A percentile compares a stretch with the other conserved stretches of the same genome.
These are phyloP conservation scores for Bonia amplexicaulis DNA, from an alignment of 176 grass and related monocot species.

Conservation along the genomic window DNA sequence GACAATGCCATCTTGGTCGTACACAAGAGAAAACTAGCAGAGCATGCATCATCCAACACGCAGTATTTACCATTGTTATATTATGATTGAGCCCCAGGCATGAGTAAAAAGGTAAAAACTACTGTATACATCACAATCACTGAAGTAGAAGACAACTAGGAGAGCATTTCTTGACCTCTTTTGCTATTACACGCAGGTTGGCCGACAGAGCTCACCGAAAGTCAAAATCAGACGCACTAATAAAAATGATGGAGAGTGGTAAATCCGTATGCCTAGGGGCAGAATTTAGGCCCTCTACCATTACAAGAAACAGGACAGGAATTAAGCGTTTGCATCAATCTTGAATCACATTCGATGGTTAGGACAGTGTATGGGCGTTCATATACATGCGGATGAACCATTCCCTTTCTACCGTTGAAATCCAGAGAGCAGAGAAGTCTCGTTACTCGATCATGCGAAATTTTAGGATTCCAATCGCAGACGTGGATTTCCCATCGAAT, in stretches of 20 bases:
- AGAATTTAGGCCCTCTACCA: not conserved
- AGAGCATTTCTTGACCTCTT: not conserved
- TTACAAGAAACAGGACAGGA: not conserved
- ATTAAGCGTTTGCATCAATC: no score
- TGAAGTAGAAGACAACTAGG: not conserved
- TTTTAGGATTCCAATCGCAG: no score
- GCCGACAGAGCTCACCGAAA: not conserved
- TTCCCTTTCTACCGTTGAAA: no score
- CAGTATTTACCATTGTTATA: not conserved
- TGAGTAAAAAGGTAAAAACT: not conserved
- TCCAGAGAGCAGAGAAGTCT: no score
- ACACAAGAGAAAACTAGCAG: not conserved
- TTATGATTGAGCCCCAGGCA: not conserved
- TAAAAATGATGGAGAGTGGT: not conserved
- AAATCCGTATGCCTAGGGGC: not conserved
- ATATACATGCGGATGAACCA: no score
- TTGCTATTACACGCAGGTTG: not conserved
- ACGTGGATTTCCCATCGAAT: no score
- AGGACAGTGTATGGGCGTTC: no score
- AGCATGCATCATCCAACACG: not conserved
- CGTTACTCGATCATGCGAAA: no score
- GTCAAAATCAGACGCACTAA: not conserved
- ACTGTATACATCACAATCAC: not conserved
- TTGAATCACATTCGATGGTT: no score
- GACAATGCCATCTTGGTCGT: not conserved